These are phyloP conservation scores for Megacollybia marginata DNA, from an alignment of 768 basidiomycete genomes.

Conservation along the genomic window DNA sequence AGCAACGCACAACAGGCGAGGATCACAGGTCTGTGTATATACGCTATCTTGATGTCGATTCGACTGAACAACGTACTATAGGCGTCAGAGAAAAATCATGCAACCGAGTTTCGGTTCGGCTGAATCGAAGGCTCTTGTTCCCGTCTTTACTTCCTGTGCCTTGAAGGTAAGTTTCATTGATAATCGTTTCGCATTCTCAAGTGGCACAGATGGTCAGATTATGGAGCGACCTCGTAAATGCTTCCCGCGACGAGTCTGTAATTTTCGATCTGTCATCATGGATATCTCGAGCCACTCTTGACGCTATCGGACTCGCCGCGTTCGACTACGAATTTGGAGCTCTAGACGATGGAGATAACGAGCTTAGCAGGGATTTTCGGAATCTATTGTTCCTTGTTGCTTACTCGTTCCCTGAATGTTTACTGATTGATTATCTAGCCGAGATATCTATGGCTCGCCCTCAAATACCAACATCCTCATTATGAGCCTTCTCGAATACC, in stretches of 20 bases:
- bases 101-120: constrained; percentile 18
- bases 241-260: background rate
- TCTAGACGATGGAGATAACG: constrained; percentile 1
- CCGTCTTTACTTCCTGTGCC: background rate
- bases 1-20: too few relatives aligned
- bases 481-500: background rate
- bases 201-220: background rate
- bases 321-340: constrained; percentile 21
- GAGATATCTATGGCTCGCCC: constrained; percentile 7
- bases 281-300: constrained; percentile 23
- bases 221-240: background rate
- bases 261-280: constrained; percentile 16
- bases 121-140: constrained; percentile 8
- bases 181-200: background rate
- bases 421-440: background rate
- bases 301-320: constrained; percentile 27
- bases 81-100: constrained; percentile 18
- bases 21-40: too few relatives aligned
- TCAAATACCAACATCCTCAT: constrained; percentile 11
- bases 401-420: background rate
- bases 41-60: too few relatives aligned
- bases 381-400: background rate
- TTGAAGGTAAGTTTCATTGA: background rate
- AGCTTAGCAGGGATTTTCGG: background rate
- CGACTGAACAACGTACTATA: constrained; percentile 11